Evolutionary conservation across 2,329 filamentous ascomycete genomes (phyloP).

Genomic region (Calonectria montana): DNA sequence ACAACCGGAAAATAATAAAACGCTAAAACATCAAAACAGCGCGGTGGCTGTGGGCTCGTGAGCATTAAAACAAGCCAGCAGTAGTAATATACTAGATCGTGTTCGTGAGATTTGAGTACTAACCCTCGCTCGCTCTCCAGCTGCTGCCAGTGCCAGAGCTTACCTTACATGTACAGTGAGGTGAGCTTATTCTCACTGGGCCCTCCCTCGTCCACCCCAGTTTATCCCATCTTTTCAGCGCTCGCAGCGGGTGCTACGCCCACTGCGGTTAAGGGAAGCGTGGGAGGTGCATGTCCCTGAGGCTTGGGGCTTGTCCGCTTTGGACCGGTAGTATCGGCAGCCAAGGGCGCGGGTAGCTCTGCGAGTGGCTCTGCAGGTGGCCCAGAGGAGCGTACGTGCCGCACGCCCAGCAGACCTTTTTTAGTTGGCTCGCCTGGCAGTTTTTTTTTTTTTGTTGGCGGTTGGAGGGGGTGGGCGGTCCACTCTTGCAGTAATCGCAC

Average conservation of each 20-base stretch:
- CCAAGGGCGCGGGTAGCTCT: conserved; percentile 11
- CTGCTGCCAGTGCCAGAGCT: background rate
- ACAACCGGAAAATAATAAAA: background rate
- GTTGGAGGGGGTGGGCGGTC: background rate
- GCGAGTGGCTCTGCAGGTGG: background rate
- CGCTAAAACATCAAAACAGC: background rate
- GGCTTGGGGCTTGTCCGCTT: background rate
- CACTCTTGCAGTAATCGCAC: background rate
- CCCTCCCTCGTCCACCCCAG: background rate
- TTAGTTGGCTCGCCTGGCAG: conserved; percentile 4
- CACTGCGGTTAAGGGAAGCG: background rate
- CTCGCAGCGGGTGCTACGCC: conserved; percentile 13
- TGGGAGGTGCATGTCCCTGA: background rate
- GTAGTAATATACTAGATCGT: background rate
- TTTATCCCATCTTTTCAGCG: conserved; percentile 10
- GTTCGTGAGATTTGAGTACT: background rate
- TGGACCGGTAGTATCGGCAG: conserved; percentile 12
- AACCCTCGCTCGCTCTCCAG: background rate
- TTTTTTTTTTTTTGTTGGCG: conserved; percentile 15
- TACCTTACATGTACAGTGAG: background rate
- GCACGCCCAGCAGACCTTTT: background rate
- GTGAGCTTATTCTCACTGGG: conserved; percentile 8
- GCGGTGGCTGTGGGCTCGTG: background rate
- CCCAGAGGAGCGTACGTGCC: conserved; percentile 7
- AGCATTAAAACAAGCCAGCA: background rate